Evolutionary conservation across 805 yeast species (phyloP).

Genomic region (Wickerhamomyces bovis): DNA sequence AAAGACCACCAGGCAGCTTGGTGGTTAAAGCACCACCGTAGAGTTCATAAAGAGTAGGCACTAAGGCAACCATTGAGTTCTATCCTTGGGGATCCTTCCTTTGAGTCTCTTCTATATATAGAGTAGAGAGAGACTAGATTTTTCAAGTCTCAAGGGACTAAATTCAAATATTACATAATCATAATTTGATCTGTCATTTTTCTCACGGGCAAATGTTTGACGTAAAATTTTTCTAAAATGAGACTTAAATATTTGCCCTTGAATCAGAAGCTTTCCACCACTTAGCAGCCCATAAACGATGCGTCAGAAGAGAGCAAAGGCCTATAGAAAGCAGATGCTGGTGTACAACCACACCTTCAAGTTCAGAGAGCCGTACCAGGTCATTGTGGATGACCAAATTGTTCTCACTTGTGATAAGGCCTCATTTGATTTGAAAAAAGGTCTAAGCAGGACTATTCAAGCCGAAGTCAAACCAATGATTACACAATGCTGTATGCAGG

Average conservation of each 20-base stretch:
- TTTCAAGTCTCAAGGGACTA: too few relatives aligned
- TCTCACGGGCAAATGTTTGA: background rate
- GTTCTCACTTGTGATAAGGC: constrained; percentile 59
- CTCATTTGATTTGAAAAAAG: constrained; percentile 75
- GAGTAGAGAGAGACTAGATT: too few relatives aligned
- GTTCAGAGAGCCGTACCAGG: constrained; percentile 91
- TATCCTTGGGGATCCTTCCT: too few relatives aligned
- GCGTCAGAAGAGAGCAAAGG: constrained; percentile 96
- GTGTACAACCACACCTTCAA: constrained; percentile 80
- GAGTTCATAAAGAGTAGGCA: constrained; percentile 26
- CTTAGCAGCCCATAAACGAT: constrained; percentile 30
- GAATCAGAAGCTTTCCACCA: background rate
- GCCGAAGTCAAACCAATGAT: constrained; percentile 85
- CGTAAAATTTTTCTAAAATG: background rate
- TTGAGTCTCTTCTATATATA: too few relatives aligned
- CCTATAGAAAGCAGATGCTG: constrained; percentile 89
- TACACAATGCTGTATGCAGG: constrained; percentile 92
- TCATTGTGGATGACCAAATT: constrained; percentile 76
- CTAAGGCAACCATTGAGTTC: background rate
- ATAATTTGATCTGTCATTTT: background rate
- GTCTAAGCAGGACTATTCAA: constrained; percentile 75
- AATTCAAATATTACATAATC: too few relatives aligned
- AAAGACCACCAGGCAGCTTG: constrained; percentile 48
- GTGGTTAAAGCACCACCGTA: constrained; percentile 82
- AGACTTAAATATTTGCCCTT: too few relatives aligned